Base-by-base conservation (phyloP, 2,329 filamentous ascomycete species). In the Fusarium anguioides region DNA sequence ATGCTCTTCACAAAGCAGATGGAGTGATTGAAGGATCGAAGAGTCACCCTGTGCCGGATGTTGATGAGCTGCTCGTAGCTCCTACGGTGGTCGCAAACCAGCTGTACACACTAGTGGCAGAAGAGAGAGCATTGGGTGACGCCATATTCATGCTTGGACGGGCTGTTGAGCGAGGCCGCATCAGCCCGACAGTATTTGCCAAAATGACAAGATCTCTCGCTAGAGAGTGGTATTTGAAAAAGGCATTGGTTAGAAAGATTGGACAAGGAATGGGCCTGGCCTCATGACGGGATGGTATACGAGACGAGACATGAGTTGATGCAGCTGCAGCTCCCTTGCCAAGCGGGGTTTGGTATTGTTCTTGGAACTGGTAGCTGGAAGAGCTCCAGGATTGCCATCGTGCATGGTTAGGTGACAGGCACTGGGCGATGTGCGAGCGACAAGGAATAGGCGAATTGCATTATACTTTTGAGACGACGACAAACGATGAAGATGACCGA, bases 11-110 rank as follows among this genome's bases (percentile, higher is more conserved):
- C 27, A 89, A 91, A 63, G 95, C 95, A 5, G 94, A 97, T 75
- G 82, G 81, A 8, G 89, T 94, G 12, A 92, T 97, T 66, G 86
- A 88, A 39, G 86, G 88, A 49, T 92, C 92, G n/a, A 85, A 88
- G 56, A 83, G 83, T 17, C 88, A 92, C 46, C 84, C 85, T 37
- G 85, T 89, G 2, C 94, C 94, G 0, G 87, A 90, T 45, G 91
- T 98, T 46, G 96, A 99, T 76, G 94, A 97, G 61, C 85, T 98
- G 31, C 83, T 99, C 4, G 93, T 97, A n/a, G 93, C 94, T 5
- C 94, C 95, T 1, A 97, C 93, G 0, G 91, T 97, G 3, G 96
- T 97, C 6, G 93, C 92, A 1, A 94, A 95, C 68, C 96, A 99
- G 81, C 81, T 99, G 21, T 99, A 98, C 78, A 89, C 90, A 45